A percentile compares a stretch with the other conserved stretches of the same genome.
phyloP scores from a whole-genome alignment of 208 protist species.

The Crithidia acanthocephali region DNA sequence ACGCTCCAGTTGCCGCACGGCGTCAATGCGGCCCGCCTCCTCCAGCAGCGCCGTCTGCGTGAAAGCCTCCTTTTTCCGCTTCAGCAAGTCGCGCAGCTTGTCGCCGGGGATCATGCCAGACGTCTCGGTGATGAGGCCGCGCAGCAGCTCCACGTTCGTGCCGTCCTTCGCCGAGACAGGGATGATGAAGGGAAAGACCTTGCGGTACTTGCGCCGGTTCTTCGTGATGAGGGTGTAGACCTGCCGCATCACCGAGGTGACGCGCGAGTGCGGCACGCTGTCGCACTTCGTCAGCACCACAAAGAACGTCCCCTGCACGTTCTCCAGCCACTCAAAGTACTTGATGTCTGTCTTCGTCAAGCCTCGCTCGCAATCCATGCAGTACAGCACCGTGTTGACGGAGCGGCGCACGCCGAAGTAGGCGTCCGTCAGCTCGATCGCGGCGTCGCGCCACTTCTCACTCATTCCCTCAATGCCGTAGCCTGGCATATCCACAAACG shows the following conservation, averaged over 20 bases:
- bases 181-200: slow-evolving; percentile 89
- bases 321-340: slow-evolving; percentile 91
- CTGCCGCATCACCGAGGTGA: slow-evolving; percentile 90
- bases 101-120: slow-evolving; percentile 88
- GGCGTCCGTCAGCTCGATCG: slow-evolving; percentile 85
- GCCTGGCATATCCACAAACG: slow-evolving; percentile 92
- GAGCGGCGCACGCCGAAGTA: slow-evolving; percentile 93
- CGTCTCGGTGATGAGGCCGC: slow-evolving; percentile 87
- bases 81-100: slow-evolving; percentile 71
- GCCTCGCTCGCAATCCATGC: slow-evolving; percentile 86
- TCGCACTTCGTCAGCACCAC: slow-evolving; percentile 93
- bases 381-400: slow-evolving; percentile 92
- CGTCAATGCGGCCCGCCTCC: slow-evolving; percentile 62
- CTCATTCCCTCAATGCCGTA: slow-evolving; percentile 93
- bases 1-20: slow-evolving; percentile 46
- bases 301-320: slow-evolving; percentile 90
- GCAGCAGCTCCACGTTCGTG: slow-evolving; percentile 84
- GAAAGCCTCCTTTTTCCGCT: slow-evolving; percentile 46
- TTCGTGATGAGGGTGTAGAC: slow-evolving; percentile 88
- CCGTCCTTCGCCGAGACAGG: slow-evolving; percentile 85
- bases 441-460: slow-evolving; percentile 84
- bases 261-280: slow-evolving; percentile 81
- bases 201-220: slow-evolving; percentile 84
- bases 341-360: slow-evolving; percentile 88
- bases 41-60: slow-evolving; percentile 56